Conservation (phyloP, 768 basidiomycete species). For the Termitomyces sp. region DNA sequence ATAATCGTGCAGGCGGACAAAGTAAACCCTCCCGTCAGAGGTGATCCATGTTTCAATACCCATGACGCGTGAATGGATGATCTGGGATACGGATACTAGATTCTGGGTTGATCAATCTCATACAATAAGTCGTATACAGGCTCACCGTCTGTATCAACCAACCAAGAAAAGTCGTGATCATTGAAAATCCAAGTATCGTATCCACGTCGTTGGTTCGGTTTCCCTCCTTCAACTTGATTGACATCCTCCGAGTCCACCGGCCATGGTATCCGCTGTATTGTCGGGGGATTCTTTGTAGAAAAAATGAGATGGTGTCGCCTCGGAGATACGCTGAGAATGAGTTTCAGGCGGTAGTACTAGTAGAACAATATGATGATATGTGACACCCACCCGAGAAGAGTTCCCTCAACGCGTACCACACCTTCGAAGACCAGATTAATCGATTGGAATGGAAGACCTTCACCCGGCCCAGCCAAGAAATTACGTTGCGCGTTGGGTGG, state of each 20-base stretch:
- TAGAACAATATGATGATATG: background rate
- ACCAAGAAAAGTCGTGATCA: slow-evolving; percentile 68
- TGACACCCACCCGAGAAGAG: slow-evolving; percentile 56
- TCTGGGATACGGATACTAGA: slow-evolving; percentile 62
- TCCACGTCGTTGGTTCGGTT: slow-evolving; percentile 30
- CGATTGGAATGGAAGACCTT: slow-evolving; percentile 67
- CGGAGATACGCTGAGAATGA: slow-evolving; percentile 61
- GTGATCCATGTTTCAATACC: slow-evolving; percentile 82
- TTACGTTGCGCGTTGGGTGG: slow-evolving; percentile 57
- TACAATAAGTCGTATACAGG: background rate
- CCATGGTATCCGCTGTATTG: slow-evolving; percentile 86
- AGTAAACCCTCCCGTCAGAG: slow-evolving; percentile 80
- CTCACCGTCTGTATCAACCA: slow-evolving; percentile 71
- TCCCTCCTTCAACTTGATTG: slow-evolving; percentile 27
- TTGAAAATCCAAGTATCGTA: slow-evolving; percentile 74
- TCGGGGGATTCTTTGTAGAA: slow-evolving; percentile 69
- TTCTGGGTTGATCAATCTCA: background rate
- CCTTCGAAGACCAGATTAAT: slow-evolving; percentile 74
- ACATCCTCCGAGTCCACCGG: slow-evolving; percentile 46
- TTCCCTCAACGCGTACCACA: slow-evolving; percentile 75
- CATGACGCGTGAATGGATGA: slow-evolving; percentile 54
- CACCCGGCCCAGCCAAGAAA: slow-evolving; percentile 80
- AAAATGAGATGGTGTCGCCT: slow-evolving; percentile 68
- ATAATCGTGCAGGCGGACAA: slow-evolving; percentile 60
- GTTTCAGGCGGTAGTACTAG: slow-evolving; percentile 1